Conservation (phyloP, 2,329 filamentous ascomycete genomes). For the Clonostachys byssicola region DNA sequence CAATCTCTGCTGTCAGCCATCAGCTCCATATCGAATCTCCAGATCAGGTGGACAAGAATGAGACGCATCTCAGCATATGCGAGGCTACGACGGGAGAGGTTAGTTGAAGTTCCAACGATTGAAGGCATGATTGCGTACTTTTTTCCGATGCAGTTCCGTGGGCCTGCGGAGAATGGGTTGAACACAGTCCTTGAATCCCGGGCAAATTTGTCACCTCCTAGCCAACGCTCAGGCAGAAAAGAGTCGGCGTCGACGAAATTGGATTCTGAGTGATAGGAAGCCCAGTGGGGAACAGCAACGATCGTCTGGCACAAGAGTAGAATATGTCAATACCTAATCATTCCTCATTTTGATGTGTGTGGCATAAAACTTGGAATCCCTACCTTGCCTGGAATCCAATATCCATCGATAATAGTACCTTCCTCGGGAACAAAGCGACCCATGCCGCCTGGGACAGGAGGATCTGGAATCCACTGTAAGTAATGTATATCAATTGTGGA, state of each 20-base stretch:
- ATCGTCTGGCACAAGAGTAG: constrained; percentile 1
- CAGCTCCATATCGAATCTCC: background rate
- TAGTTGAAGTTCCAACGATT: background rate
- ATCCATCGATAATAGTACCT: no score
- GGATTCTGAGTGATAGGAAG: constrained; percentile 20
- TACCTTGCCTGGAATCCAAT: no score
- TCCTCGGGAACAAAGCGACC: no score
- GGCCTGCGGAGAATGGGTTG: no score
- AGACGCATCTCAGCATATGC: background rate
- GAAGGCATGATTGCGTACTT: background rate
- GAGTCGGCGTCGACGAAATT: constrained; percentile 22
- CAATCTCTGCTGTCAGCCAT: no score
- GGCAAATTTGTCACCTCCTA: background rate
- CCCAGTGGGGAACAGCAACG: constrained; percentile 27
- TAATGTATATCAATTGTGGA: no score
- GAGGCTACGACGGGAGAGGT: background rate
- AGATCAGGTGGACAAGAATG: background rate
- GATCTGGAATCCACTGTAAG: no score
- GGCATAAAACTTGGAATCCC: no score
- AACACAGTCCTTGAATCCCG: no score
- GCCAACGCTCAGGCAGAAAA: constrained; percentile 32
- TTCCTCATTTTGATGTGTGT: no score
- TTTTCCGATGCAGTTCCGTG: background rate
- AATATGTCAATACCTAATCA: no score
- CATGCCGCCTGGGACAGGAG: no score